Evolutionary conservation across 257 asterid genomes (phyloP), one percentile per base, ranked within the genome.

Genomic region (Fraxinus quadrangulata): DNA sequence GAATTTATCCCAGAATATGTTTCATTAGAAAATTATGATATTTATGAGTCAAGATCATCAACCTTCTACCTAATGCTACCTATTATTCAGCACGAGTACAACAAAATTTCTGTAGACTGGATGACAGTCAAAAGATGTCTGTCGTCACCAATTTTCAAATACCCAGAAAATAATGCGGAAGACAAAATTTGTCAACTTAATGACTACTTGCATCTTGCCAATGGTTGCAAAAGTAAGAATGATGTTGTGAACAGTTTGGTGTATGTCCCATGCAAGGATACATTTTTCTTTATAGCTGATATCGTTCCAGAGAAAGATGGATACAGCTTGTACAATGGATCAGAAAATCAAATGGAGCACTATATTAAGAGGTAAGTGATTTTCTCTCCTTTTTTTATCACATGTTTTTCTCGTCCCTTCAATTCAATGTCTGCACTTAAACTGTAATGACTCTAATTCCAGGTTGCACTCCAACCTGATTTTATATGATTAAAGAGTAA

Each of bases 31-130:
- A 82, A 76, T 63, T 73, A 78, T 80, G 90, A 80, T 75, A 76
- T 8, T 83, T 45, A 56, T 31, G 84, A 85, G 75, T 74, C 91
- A 70, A 83, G 83, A 77, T 34, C 92, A 26, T 81, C 93, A 37
- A 92, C 98, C 76, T 90, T 83, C 84, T 93, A 90, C 79, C 89
- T 96, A 63, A 71, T 93, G 88, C 97, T 96, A 84, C 98, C 99
- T 69, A 82, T 96, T 68, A 78, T 85, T 79, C 73, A 78, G 76
- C 40, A 71, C 70, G 83, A 85, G 31, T 59, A 84, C 78, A 84
- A 80, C 61, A 86, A 83, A 66, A 80, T 89, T 83, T 86, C 91
- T 67, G 95, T 93, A 70, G 97, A 96, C 87, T 96, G 99, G 99
- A 79, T 79, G 72, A 87, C 88, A 69, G 76, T 96, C 81, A 81